Base-by-base conservation (phyloP, 2,329 filamentous ascomycete species). In the Acrocalymma vagum region DNA sequence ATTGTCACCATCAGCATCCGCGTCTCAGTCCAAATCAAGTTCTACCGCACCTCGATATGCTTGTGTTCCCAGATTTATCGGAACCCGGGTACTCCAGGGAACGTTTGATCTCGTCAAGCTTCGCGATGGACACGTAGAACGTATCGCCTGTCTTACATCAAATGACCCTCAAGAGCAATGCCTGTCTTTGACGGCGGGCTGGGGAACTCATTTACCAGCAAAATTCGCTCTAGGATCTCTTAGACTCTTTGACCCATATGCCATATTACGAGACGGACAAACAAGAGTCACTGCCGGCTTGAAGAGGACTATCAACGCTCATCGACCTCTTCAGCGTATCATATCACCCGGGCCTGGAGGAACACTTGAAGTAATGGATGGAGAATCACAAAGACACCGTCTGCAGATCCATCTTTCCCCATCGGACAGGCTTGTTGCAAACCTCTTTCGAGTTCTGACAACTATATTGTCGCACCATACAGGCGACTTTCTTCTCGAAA, bases 401-500 rank as follows among this genome's bases (percentile, higher is more conserved):
- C 35, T 69, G 15, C 53, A 63, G 21, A 40, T 70, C 5, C 53
- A 55, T 8, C 47, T 72, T 17, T 54, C 53, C 15, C 69, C 69
- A 9, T 41, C 47, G 7, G 49, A 68, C 35, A 26, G 38, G 3
- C 47, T 55, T 22, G 60, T 70, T 2, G 53, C 60, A 16, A 50
- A 65, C 3, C 46, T 65, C 5, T 67, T 72, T 25, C 54, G 56
- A 22, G 58, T 67, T 9, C 48, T 69, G 13, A 53, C 57, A 3
- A 62, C 55, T 8, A 58, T 70, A 9, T 48, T 72, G 9, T 65
- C 69, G 9, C 60, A 67, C 21, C 55, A 67, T 29, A 47, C 58
- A 13, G 68, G 68, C 3, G 65, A 72, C 26, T 62, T 69, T 21
- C 48, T 72, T 7, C 45, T 71, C 7, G 61, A 67, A 25, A 60